Evolutionary conservation across 108 stramenopile genomes (phyloP), one percentile per base, ranked within the genome.

Genomic region (Nitzschia palea): DNA sequence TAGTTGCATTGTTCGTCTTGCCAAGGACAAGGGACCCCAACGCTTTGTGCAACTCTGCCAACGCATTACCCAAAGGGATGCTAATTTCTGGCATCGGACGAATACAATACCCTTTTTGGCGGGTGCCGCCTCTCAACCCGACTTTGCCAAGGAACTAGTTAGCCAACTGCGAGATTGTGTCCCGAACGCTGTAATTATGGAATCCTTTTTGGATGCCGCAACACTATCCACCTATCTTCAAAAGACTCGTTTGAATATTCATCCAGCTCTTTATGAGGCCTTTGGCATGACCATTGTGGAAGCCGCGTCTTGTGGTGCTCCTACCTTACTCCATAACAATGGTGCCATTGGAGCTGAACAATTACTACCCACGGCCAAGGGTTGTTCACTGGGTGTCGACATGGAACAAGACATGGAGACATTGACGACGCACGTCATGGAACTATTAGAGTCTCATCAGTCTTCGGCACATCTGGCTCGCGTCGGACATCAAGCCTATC

Each of bases 211-310:
- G 26, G 65, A 67, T 17, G 75, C 84, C n/a, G n/a, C 28, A 28
- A 63, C 70, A 54, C 47, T 85, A 51, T 80, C 69, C 2, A 66
- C 80, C 5, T 23, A 81, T 0, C 72, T 81, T 33, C 65, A 53
- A 18, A 48, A 63, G 17, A 71, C 78, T 12, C 50, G 60, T 18
- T 12, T 85, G 34, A 85, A 85, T 67, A 53, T 85, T 70, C 84
- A 85, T 55, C 84, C 84, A 2, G 76, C 74, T 44, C 61, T 65
- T 2, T 85, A 85, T 44, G 84, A 85, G 68, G 80, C 84, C 6
- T 85, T 75, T 56, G 84, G 84, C 12, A 85, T 85, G 84, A 85
- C 84, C 2, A 55, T 85, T 34, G 61, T 85, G 6, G 84, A 85
- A 70, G 76, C 84, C 10, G 78, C 80, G 26, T 80, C 84, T 0